Base-by-base conservation (phyloP, 768 basidiomycete genomes). In the Phanerodontia chrysosporium region DNA sequence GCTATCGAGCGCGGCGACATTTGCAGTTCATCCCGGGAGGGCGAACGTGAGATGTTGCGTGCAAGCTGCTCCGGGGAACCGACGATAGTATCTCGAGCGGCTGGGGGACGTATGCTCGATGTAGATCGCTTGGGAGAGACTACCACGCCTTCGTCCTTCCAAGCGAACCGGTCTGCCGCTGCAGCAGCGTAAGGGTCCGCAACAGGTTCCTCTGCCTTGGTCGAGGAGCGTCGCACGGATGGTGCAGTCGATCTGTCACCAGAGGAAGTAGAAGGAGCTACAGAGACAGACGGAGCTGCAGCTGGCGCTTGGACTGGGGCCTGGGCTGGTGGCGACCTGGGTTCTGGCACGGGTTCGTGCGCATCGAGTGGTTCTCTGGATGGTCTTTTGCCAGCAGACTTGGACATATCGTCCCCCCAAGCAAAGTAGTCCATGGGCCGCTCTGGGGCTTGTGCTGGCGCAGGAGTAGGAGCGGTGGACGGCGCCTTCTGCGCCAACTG, bases 401-500 rank as follows among this genome's bases (percentile, higher is more conserved):
- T 53, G 7, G 61, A 49, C 18, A 51, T 58, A 51, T 62, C 39
- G 52, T 62, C 59, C 35, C 55, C 39, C 58, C 56, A 66, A 1
- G 66, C 62, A 57, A 69, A 69, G 49, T 67, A 66, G 45, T 69
- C 68, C 1, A 63, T 45, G 14, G 60, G 60, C 2, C 51, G 56
- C 8, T 62, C 64, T 35, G 66, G 65, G 4, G 52, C 32, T 1
- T 22, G 45, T 5, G 29, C 44, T 2, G 62, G 56, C 4, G 49
- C 57, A 1, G 49, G 56, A 1, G 49, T 46, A 28, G 48, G 45
- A 9, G 60, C 54, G 1, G 46, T 51, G 8, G 58, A 44, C 13
- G 58, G 49, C 27, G 21, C 51, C 14, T 51, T 39, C 12, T 58
- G 49, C 3, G 42, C 55, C 13, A 58, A 55, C 18, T 45, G 28